A percentile compares a stretch with the other conserved stretches of the same genome.
Conservation (phyloP, 2,329 filamentous ascomycete species). For the Juglanconis oblonga region DNA sequence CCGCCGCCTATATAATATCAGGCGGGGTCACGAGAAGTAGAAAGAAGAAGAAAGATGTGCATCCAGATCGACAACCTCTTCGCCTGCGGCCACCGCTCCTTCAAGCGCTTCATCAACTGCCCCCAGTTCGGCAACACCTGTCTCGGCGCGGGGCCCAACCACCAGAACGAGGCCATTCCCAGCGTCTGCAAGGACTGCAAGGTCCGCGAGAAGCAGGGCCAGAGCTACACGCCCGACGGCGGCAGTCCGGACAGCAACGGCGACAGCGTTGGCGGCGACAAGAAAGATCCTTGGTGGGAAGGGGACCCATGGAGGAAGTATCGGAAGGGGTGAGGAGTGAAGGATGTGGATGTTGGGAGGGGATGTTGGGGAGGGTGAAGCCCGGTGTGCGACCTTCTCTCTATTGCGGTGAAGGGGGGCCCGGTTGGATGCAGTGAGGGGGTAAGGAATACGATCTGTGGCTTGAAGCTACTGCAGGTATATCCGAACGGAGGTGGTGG, state of each 20-base stretch:
- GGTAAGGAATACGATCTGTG: too few relatives aligned
- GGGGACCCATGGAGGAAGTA: constrained; percentile 22
- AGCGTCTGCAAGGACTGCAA: constrained; percentile 24
- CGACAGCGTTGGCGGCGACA: background rate
- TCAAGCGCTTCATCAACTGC: constrained; percentile 26
- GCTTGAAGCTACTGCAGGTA: too few relatives aligned
- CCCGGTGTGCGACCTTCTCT: background rate
- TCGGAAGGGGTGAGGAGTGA: constrained; percentile 1
- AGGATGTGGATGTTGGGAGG: background rate
- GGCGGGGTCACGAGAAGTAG: background rate
- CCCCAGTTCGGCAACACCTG: constrained; percentile 22
- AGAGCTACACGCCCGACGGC: background rate
- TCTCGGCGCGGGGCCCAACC: constrained; percentile 23
- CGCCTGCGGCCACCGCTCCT: constrained; percentile 24
- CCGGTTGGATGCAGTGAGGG: too few relatives aligned
- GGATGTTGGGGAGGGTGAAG: background rate
- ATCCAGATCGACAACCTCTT: constrained; percentile 23
- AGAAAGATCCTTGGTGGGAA: constrained; percentile 19
- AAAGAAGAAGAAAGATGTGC: constrained; percentile 20
- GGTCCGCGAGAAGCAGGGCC: constrained; percentile 1
- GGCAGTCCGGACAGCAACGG: constrained; percentile 15
- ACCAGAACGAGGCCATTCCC: constrained; percentile 18
- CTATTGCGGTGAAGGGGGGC: background rate
- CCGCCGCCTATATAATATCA: too few relatives aligned
- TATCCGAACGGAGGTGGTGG: too few relatives aligned